Conservation (phyloP, 495 filamentous ascomycete species). For the Hyaloscypha finlandica region DNA sequence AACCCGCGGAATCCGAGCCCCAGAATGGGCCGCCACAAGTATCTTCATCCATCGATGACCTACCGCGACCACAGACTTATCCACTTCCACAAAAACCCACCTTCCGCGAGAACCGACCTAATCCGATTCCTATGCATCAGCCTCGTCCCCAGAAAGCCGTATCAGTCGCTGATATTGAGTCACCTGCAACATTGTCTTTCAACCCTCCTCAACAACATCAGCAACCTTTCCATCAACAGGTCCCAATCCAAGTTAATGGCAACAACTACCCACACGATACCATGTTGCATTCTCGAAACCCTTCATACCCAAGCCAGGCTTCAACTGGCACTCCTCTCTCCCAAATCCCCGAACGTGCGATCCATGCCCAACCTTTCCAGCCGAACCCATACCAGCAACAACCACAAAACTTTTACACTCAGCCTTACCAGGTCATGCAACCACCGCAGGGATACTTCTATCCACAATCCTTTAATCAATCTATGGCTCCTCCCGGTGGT, state of each 20-base stretch:
- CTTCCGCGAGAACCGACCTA: constrained; percentile 76
- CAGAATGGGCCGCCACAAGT: constrained; percentile 31
- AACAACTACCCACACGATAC: constrained; percentile 56
- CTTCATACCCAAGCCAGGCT: constrained; percentile 74
- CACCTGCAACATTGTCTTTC: constrained; percentile 69
- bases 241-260: constrained; percentile 68
- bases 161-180: constrained; percentile 93
- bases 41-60: constrained; percentile 36
- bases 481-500: constrained; percentile 48
- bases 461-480: constrained; percentile 56
- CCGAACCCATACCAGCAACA: constrained; percentile 59
- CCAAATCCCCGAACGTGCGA: constrained; percentile 91
- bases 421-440: constrained; percentile 48
- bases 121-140: constrained; percentile 87
- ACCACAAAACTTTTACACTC: constrained; percentile 61
- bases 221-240: constrained; percentile 91
- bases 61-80: constrained; percentile 57
- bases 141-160: constrained; percentile 93
- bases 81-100: constrained; percentile 69
- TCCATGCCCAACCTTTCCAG: constrained; percentile 92
- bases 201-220: constrained; percentile 65
- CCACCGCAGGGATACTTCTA: constrained; percentile 56
- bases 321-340: constrained; percentile 86
- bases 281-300: constrained; percentile 62
- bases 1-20: constrained; percentile 20